Base-by-base conservation (phyloP, 306 rosid species). In the Pyrus bretschneideri region DNA sequence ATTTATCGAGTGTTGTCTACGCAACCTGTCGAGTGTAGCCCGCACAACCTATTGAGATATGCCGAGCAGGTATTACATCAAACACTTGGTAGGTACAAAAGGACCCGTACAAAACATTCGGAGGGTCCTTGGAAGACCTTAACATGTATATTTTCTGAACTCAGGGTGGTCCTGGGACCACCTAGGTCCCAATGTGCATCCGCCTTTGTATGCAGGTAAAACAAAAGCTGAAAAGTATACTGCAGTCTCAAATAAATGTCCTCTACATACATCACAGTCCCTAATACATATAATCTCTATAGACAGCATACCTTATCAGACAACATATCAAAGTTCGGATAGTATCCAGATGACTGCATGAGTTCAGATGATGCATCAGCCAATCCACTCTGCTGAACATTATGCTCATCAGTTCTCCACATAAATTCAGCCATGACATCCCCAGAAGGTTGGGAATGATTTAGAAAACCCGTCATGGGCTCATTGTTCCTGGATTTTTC, bases 291-390 rank as follows among this genome's bases (percentile, higher is more conserved):
- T 15, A 64, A 33, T 55, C 31, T 31, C 46, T n/a, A 23, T 11
- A 15, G 21, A 33, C 21, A 33, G 61, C 78, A 71, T 80, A 83
- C 87, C 87, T 83, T 72, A 57, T 73, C 75, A 42, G 73, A 54
- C 35, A 38, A 30, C 54, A 44, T 21, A 79, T 67, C 75, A 44
- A 71, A 62, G 73, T 80, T 73, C 3, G 70, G 65, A 76, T 60
- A 72, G 78, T 38, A 51, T 35, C 52, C 71, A 27, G 84, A 76
- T 35, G 77, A 46, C 60, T 76, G 78, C 81, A 75, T 55, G 44
- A 69, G 42, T 17, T 61, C 57, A 72, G 81, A 66, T 71, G 79
- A 78, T 67, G 76, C 69, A 51, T 72, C 81, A 66, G 67, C 70
- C 75, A 72, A 31, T 64, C 73, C 51, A 27, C 76, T 76, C 63